Conservation (phyloP, 164 flowering plant species). For the Aristolochia californica region DNA sequence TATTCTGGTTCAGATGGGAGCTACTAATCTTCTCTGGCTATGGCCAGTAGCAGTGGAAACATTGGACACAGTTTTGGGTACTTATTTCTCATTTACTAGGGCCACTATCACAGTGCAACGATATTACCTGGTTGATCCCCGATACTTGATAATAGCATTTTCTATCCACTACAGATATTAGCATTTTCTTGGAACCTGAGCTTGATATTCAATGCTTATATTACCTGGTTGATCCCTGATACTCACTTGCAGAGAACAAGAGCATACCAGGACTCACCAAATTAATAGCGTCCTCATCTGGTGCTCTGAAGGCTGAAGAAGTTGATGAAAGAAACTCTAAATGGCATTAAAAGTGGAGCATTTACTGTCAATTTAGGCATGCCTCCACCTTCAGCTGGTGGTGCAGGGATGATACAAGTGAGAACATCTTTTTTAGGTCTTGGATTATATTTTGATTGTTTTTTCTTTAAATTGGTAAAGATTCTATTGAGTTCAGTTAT, state of each 20-base stretch:
- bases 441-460: neutral
- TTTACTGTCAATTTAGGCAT: constrained; percentile 51
- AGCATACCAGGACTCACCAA: constrained; percentile 32
- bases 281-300: constrained; percentile 65
- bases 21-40: too few relatives aligned
- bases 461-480: neutral
- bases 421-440: constrained; percentile 6
- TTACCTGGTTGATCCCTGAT: neutral
- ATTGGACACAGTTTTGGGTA: too few relatives aligned
- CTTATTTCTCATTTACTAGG: too few relatives aligned
- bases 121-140: too few relatives aligned
- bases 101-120: too few relatives aligned
- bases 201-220: neutral
- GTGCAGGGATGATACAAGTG: constrained; percentile 39
- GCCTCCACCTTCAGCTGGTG: constrained; percentile 64
- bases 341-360: constrained; percentile 65
- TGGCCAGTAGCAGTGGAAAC: too few relatives aligned
- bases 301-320: constrained; percentile 67
- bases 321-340: constrained; percentile 62
- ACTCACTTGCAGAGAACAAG: constrained; percentile 59
- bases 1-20: too few relatives aligned
- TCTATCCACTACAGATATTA: neutral
- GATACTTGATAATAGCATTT: too few relatives aligned
- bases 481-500: neutral
- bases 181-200: neutral